These are phyloP conservation scores for Xanthoconium purpureum DNA, from an alignment of 768 basidiomycete species.

Conservation along the genomic window DNA sequence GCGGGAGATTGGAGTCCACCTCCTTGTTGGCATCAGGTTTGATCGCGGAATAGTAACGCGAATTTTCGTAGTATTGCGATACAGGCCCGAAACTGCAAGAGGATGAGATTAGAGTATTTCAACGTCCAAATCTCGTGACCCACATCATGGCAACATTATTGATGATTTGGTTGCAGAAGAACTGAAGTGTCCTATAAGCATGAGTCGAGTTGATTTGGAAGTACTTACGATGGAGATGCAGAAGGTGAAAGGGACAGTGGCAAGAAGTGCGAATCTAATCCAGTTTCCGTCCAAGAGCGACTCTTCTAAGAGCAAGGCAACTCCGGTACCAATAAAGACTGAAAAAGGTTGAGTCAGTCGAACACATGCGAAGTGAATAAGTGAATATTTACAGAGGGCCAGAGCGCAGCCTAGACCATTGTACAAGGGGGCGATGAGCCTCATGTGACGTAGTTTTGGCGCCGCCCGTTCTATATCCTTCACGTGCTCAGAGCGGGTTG, in stretches of 20 bases:
- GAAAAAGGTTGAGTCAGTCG: constrained; percentile 3
- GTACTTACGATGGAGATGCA: constrained; percentile 69
- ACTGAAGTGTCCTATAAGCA: constrained; percentile 39
- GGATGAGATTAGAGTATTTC: neutral
- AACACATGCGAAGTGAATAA: neutral
- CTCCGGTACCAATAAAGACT: constrained; percentile 72
- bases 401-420: constrained; percentile 67
- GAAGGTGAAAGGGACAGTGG: constrained; percentile 65
- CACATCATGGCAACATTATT: constrained; percentile 65
- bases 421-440: constrained; percentile 71
- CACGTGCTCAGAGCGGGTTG: constrained; percentile 37
- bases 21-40: constrained; percentile 59
- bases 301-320: constrained; percentile 59
- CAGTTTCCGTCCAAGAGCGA: constrained; percentile 62
- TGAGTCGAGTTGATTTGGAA: neutral
- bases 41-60: constrained; percentile 74
- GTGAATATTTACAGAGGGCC: constrained; percentile 51
- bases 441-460: constrained; percentile 43
- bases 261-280: constrained; percentile 62
- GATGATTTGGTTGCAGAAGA: constrained; percentile 70
- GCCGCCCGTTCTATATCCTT: constrained; percentile 53
- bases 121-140: constrained; percentile 18
- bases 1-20: constrained; percentile 63
- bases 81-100: constrained; percentile 68
- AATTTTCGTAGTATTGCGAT: constrained; percentile 82